Base-by-base conservation (phyloP, 2,329 filamentous ascomycete genomes). In the Blastomyces gilchristii region DNA sequence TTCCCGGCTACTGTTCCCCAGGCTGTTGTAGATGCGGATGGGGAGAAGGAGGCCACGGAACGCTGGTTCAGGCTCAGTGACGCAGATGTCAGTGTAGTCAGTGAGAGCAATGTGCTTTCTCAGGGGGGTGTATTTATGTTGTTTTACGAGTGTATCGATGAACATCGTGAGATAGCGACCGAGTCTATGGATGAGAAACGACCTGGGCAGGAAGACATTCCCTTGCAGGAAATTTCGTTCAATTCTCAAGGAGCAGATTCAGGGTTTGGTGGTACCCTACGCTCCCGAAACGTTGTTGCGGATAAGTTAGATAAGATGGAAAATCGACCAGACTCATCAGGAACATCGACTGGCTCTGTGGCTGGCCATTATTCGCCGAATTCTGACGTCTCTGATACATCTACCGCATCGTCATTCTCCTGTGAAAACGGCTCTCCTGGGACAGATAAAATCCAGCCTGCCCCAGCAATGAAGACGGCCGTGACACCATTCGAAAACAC, bases 81-180 rank as follows among this genome's bases (percentile, higher is more conserved):
- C 70, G 90, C 96, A 65, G 87, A 88, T 66, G 92, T 97, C 8
- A 84, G 81, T 65, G 81, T 84, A 67, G 88, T 92, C 31, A 83
- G 83, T 25, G 90, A 96, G 72, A 82, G 87, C 12, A 82, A 83
- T 37, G 89, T 96, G 0, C 78, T 94, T 60, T 82, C 81, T 1
- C 87, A 96, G 68, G 86, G 86, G 0, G 91, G 90, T 1, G 93
- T 92, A 0, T 97, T 97, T 72, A 97, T 99, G 93, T 82, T 97
- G 0, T 97, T 97, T 74, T 99, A 97, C 73, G 93, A 99, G 72
- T 85, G 84, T 57, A 78, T 88, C 31, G 85, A 88, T 5, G 63
- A 64, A 39, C 31, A 61, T 14, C 57, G 54, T 3, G 63, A 58
- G 34, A 64, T 28, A 43, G 66, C 65, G n/a, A 65, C 63, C 22